Evolutionary conservation across 805 yeast genomes (phyloP).

Genomic region (Candida ovalis): DNA sequence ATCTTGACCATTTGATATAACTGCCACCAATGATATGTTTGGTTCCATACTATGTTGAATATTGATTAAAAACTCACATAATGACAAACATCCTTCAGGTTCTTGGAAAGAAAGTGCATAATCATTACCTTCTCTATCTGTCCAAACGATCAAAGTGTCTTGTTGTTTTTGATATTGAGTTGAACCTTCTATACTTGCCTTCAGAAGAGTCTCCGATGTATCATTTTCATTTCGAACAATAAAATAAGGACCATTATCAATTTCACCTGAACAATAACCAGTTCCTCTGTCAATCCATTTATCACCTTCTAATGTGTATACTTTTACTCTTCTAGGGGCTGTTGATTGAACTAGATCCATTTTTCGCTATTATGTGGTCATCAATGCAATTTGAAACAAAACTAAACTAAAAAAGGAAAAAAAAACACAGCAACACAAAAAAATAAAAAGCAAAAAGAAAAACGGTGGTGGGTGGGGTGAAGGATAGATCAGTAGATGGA

Average conservation of each 20-base stretch:
- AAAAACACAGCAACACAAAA: neutral
- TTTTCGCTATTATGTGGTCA: neutral
- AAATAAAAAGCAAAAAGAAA: neutral
- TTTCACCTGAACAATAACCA: conserved; percentile 79
- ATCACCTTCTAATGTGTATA: conserved; percentile 76
- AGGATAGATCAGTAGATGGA: too few species aligned
- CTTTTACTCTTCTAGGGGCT: conserved; percentile 78
- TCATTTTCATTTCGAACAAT: conserved; percentile 70
- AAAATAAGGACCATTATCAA: conserved; percentile 53
- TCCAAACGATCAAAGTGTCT: conserved; percentile 93
- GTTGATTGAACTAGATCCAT: conserved; percentile 22
- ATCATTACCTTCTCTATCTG: conserved; percentile 66
- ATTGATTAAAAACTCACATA: conserved; percentile 75
- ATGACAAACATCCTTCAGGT: conserved; percentile 77
- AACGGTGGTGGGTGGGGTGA: too few species aligned
- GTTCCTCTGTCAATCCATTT: conserved; percentile 93
- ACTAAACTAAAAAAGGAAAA: neutral
- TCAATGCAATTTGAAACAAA: conserved; percentile 1
- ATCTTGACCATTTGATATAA: conserved; percentile 41
- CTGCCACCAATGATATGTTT: conserved; percentile 70
- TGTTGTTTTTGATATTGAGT: conserved; percentile 91
- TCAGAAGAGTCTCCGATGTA: conserved; percentile 53
- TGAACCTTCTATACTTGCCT: conserved; percentile 64
- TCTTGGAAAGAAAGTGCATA: conserved; percentile 92
- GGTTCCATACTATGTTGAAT: conserved; percentile 61